Percentiles rank a stretch among this genome's conserved stretches.
These are phyloP conservation scores for Periglandula ipomoeae DNA, from an alignment of 2,329 filamentous ascomycete species.

Conservation along the genomic window DNA sequence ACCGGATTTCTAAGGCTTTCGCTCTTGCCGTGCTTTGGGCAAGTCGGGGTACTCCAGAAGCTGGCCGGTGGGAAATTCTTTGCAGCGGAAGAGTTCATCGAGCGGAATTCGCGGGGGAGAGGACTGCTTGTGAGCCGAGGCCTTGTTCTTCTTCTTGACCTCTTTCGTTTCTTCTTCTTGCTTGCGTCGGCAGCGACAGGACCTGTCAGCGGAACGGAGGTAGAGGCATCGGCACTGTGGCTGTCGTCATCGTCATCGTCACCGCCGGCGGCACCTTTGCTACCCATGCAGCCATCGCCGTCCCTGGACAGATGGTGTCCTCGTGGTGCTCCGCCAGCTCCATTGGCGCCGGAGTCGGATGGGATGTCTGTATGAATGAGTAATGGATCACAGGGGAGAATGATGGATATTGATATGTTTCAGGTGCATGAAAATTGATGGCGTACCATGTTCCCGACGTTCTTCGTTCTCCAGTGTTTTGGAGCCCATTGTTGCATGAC, in stretches of 20 bases:
- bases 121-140: constrained; percentile 15
- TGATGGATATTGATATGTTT: no score
- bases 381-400: constrained; percentile 5
- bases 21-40: not conserved
- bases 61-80: constrained; percentile 21
- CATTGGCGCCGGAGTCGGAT: constrained; percentile 12
- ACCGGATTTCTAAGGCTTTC: not conserved
- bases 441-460: constrained; percentile 5
- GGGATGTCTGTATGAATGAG: constrained; percentile 14
- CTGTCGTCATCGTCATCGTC: constrained; percentile 18
- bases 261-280: constrained; percentile 20
- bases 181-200: not conserved
- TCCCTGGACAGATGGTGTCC: constrained; percentile 31
- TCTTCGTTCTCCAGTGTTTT: constrained; percentile 9
- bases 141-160: constrained; percentile 19
- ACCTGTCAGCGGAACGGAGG: constrained; percentile 14
- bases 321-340: constrained; percentile 30
- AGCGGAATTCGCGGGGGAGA: constrained; percentile 24
- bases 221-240: constrained; percentile 7
- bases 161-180: not conserved
- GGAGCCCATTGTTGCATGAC: constrained; percentile 7
- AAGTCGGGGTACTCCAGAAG: constrained; percentile 14
- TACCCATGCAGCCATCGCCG: constrained; percentile 31
- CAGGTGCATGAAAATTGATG: no score
- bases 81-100: constrained; percentile 19